Conservation (phyloP, 2,329 filamentous ascomycete genomes). For the Bisporella sp. region DNA sequence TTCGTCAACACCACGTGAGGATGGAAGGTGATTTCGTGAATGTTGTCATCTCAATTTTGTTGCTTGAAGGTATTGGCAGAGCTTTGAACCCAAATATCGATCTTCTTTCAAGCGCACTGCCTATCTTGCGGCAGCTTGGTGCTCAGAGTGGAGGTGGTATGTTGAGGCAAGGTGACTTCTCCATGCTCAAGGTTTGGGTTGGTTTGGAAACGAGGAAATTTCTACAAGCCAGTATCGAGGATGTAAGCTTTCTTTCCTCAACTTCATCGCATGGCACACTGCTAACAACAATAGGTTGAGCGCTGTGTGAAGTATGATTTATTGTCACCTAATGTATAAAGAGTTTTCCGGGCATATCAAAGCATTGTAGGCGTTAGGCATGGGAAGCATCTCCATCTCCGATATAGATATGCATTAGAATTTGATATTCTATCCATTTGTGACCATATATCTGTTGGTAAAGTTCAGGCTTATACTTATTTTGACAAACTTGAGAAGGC, state of each 20-base stretch:
- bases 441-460: no score
- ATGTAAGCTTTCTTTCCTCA: slow-evolving; percentile 46
- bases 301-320: slow-evolving; percentile 13
- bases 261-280: background rate
- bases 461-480: no score
- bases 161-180: slow-evolving; percentile 66
- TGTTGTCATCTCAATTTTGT: slow-evolving; percentile 87
- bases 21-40: slow-evolving; percentile 98
- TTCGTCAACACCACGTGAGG: slow-evolving; percentile 83
- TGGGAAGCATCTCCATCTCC: no score
- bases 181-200: slow-evolving; percentile 86
- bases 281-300: slow-evolving; percentile 6
- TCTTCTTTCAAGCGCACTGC: slow-evolving; percentile 76
- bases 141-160: slow-evolving; percentile 66
- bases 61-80: slow-evolving; percentile 90
- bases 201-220: slow-evolving; percentile 84
- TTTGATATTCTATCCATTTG: no score
- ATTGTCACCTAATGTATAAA: slow-evolving; percentile 11
- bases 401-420: no score
- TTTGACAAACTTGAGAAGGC: no score
- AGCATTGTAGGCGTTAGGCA: no score
- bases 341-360: background rate
- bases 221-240: slow-evolving; percentile 83
- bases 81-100: slow-evolving; percentile 82
- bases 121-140: slow-evolving; percentile 82